phyloP scores from a whole-genome alignment of 129 eudicot genomes.

The Mikania micrantha region DNA sequence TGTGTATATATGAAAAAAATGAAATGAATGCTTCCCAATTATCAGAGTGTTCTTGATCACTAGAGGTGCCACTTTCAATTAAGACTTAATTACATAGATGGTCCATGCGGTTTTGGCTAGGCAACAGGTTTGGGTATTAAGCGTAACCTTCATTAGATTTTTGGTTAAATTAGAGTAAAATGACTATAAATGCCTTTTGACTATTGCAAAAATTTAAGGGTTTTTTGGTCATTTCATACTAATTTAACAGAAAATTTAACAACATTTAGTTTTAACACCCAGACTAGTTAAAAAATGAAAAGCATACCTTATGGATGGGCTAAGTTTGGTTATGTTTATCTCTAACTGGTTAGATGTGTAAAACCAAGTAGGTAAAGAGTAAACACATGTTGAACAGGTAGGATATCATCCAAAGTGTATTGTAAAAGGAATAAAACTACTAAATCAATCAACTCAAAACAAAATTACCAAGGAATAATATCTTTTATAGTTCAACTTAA shows the following conservation, averaged over 20 bases:
- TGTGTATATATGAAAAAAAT: constrained; percentile 15
- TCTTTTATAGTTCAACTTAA: background rate
- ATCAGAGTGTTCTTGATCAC: background rate
- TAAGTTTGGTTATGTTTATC: background rate
- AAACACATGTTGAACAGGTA: background rate
- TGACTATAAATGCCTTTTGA: too few species aligned
- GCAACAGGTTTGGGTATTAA: too few species aligned
- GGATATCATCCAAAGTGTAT: background rate
- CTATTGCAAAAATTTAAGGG: too few species aligned
- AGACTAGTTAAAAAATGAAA: too few species aligned
- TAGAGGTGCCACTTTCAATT: background rate
- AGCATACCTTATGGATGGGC: background rate
- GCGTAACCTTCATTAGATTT: too few species aligned
- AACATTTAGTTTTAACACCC: too few species aligned
- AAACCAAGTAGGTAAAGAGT: background rate
- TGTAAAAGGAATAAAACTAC: background rate
- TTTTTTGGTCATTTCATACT: too few species aligned
- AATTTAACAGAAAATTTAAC: too few species aligned
- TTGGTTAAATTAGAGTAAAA: too few species aligned
- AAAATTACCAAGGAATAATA: background rate
- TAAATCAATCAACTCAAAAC: background rate
- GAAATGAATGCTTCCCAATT: background rate
- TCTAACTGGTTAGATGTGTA: background rate
- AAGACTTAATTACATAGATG: background rate
- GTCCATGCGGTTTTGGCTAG: too few species aligned